phyloP scores from a whole-genome alignment of 176 grass and related monocot species.

The Aegilops bicornis region DNA sequence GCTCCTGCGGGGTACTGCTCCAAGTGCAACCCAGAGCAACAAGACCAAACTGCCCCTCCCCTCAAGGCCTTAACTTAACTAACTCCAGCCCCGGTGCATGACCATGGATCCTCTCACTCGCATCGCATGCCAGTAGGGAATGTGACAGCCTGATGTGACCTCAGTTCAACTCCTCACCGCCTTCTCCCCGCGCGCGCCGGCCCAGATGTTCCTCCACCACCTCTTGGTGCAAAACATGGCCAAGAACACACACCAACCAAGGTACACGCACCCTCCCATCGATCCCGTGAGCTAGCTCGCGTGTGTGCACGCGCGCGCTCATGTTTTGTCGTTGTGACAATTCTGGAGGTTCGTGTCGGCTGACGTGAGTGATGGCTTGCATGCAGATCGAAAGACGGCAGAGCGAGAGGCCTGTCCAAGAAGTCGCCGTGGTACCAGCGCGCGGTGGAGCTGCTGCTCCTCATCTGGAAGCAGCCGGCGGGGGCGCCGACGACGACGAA shows the following conservation, averaged over 20 bases:
- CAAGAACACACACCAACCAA: conserved; percentile 49
- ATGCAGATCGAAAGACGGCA: conserved; percentile 34
- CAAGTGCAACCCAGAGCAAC: background rate
- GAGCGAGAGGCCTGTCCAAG: conserved; percentile 18
- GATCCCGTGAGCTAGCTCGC: background rate
- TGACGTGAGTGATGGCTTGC: conserved; percentile 8
- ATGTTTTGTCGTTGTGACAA: background rate
- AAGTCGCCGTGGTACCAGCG: conserved; percentile 79
- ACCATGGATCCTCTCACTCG: background rate
- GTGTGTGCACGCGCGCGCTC: too few species aligned
- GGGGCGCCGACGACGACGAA: conserved; percentile 19
- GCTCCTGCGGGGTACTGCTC: background rate
- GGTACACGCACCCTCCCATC: conserved; percentile 12
- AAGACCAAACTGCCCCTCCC: conserved; percentile 38
- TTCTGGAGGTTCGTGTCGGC: background rate
- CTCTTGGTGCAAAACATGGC: conserved; percentile 57
- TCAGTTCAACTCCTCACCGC: background rate
- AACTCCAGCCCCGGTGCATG: background rate
- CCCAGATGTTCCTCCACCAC: conserved; percentile 54
- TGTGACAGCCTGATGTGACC: conserved; percentile 37
- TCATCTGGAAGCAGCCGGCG: conserved; percentile 55
- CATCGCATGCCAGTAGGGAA: conserved; percentile 3
- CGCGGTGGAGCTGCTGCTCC: conserved; percentile 54
- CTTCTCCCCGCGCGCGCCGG: background rate
- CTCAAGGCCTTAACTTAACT: conserved; percentile 7